Percentiles rank a stretch among this genome's conserved stretches.
Conservation (phyloP, 192 early-diverging fungal genomes). For the Bifiguratus adelaidae region DNA sequence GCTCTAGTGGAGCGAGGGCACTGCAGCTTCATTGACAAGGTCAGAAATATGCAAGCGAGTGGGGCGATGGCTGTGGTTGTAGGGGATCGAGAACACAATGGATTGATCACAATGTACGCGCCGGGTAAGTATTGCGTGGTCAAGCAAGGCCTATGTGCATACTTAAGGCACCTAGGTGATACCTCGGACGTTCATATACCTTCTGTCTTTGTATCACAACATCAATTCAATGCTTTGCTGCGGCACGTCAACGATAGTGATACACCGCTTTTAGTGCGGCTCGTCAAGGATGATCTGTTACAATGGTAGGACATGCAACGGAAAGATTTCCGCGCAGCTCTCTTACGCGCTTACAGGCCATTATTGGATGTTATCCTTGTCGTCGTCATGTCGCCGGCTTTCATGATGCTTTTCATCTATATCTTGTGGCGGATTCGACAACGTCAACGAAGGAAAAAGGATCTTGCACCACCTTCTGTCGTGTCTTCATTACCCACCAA, state of each 20-base stretch:
- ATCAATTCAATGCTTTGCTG: slow-evolving; percentile 51
- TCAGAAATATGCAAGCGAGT: slow-evolving; percentile 78
- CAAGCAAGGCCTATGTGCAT: background rate
- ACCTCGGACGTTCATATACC: slow-evolving; percentile 82
- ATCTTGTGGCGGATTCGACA: slow-evolving; percentile 59
- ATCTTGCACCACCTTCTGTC: slow-evolving; percentile 63
- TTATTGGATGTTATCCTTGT: slow-evolving; percentile 73
- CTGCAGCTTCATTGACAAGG: slow-evolving; percentile 86
- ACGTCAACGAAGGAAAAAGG: slow-evolving; percentile 58
- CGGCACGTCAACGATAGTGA: slow-evolving; percentile 8
- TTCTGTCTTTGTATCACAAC: slow-evolving; percentile 71
- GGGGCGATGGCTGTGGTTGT: slow-evolving; percentile 83
- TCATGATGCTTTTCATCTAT: slow-evolving; percentile 71
- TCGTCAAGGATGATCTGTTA: slow-evolving; percentile 29
- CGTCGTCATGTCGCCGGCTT: slow-evolving; percentile 69
- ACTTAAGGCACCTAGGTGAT: slow-evolving; percentile 42
- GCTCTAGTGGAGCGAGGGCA: slow-evolving; percentile 79
- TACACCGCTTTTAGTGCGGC: slow-evolving; percentile 13
- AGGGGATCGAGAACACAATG: slow-evolving; percentile 63
- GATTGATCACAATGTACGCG: slow-evolving; percentile 85
- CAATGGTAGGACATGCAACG: slow-evolving; percentile 31
- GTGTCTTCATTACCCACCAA: slow-evolving; percentile 67
- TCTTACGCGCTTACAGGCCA: no score
- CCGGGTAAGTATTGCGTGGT: slow-evolving; percentile 23
- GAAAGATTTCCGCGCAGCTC: no score